Conservation (phyloP, 768 basidiomycete genomes). For the Artomyces pyxidatus region DNA sequence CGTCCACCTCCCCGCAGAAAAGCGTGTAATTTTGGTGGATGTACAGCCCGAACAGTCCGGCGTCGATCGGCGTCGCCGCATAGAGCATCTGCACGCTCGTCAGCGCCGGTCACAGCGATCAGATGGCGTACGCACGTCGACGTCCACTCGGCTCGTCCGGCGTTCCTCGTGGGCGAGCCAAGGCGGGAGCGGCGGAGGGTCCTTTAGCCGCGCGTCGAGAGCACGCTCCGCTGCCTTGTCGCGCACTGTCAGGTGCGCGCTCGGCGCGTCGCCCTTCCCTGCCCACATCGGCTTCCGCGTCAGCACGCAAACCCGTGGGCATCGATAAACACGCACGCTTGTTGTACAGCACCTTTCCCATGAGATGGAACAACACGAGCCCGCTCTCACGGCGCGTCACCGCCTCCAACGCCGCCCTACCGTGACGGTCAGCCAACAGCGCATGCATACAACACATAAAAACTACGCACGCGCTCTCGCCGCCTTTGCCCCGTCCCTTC, state of each 20-base stretch:
- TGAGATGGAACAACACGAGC: constrained; percentile 81
- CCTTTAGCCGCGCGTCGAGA: constrained; percentile 44
- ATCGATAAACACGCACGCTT: constrained; percentile 53
- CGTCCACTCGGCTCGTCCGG: constrained; percentile 63
- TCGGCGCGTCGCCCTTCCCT: constrained; percentile 73
- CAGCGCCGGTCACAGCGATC: constrained; percentile 2
- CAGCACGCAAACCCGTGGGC: neutral
- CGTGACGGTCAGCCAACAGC: too few species aligned
- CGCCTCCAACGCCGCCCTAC: constrained; percentile 44
- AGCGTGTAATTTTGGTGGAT: constrained; percentile 91
- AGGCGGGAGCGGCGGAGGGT: constrained; percentile 48
- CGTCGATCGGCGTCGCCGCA: constrained; percentile 84
- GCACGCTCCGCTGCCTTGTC: constrained; percentile 56
- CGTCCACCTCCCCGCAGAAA: constrained; percentile 72
- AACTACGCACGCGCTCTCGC: too few species aligned
- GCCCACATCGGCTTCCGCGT: constrained; percentile 5
- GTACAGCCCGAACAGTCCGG: constrained; percentile 81
- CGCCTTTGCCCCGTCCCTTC: constrained; percentile 23
- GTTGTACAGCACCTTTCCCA: constrained; percentile 93
- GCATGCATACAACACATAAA: too few species aligned
- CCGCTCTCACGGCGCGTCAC: constrained; percentile 81
- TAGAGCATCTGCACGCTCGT: constrained; percentile 48
- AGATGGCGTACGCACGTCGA: constrained; percentile 45
- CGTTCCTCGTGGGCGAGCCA: constrained; percentile 57
- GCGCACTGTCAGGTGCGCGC: constrained; percentile 45